Percentiles rank a stretch among this genome's conserved stretches.
Conservation (phyloP, 108 stramenopile species). For the Pelagomonas calceolata region DNA sequence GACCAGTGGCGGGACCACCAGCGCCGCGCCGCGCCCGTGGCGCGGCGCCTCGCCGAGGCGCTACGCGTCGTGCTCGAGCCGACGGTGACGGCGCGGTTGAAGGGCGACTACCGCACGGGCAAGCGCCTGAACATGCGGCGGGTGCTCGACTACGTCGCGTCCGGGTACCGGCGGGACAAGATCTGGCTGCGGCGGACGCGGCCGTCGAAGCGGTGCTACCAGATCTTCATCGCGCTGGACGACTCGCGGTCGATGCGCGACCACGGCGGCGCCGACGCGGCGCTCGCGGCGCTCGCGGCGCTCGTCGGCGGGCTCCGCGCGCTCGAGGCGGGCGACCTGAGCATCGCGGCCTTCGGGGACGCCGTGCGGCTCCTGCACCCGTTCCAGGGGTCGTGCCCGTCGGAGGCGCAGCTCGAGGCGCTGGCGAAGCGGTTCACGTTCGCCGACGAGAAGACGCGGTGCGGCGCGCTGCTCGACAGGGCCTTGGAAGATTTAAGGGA, state of each 20-base stretch:
- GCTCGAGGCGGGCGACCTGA: constrained; percentile 87
- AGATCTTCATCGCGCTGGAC: constrained; percentile 89
- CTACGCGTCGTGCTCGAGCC: constrained; percentile 91
- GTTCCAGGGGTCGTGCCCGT: constrained; percentile 73
- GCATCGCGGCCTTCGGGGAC: constrained; percentile 81
- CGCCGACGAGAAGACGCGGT: constrained; percentile 71
- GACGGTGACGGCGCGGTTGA: constrained; percentile 80
- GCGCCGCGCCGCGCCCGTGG: constrained; percentile 34
- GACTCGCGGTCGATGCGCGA: constrained; percentile 92
- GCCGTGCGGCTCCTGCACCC: constrained; percentile 76
- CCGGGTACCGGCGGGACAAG: constrained; percentile 94
- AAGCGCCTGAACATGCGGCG: constrained; percentile 97
- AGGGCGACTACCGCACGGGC: constrained; percentile 93
- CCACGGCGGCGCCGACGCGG: constrained; percentile 76
- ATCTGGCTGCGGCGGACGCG: constrained; percentile 98
- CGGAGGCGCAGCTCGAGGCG: constrained; percentile 61
- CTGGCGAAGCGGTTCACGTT: constrained; percentile 72
- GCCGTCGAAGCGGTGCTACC: constrained; percentile 91
- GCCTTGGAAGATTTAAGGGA: constrained; percentile 57
- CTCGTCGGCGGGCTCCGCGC: constrained; percentile 79
- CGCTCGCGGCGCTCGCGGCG: constrained; percentile 74
- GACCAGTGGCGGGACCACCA: no score
- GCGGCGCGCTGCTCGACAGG: constrained; percentile 72
- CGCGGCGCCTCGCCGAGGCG: constrained; percentile 89
- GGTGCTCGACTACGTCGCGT: constrained; percentile 96